Percentiles rank a stretch among this genome's conserved stretches.
These are phyloP conservation scores for Colletotrichum tropicicola DNA, from an alignment of 2,329 filamentous ascomycete genomes.

Conservation along the genomic window DNA sequence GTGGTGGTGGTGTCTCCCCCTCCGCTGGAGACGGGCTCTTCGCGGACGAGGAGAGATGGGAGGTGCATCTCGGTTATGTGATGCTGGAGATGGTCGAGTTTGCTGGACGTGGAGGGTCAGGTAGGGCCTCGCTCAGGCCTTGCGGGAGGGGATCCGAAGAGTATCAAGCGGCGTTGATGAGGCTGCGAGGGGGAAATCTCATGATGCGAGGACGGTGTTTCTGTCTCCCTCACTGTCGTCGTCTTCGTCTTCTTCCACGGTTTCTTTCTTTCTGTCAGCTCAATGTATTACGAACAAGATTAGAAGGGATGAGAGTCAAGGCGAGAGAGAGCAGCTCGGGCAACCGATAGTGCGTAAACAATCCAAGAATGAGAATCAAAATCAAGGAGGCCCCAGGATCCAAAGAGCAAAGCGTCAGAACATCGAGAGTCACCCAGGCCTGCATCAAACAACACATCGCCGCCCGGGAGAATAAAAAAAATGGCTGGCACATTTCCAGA, in stretches of 20 bases:
- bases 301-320: neutral
- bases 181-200: neutral
- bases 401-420: neutral
- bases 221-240: neutral
- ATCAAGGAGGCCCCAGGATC: neutral
- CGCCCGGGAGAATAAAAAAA: neutral
- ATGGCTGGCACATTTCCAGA: neutral
- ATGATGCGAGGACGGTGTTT: neutral
- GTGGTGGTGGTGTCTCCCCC: neutral
- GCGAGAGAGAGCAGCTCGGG: neutral
- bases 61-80: neutral
- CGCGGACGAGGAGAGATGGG: neutral
- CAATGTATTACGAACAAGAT: neutral
- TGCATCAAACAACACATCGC: too few relatives aligned
- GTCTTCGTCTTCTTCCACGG: too few relatives aligned
- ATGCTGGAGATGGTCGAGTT: neutral
- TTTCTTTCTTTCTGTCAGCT: neutral
- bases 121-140: too few relatives aligned
- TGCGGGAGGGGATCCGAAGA: too few relatives aligned
- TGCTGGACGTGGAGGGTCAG: neutral
- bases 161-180: neutral
- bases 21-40: neutral
- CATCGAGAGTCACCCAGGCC: neutral
- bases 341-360: slow-evolving; percentile 1
- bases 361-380: slow-evolving; percentile 6